Conservation (phyloP, 345 rosid species). For the Eucalyptus erythrocorys region DNA sequence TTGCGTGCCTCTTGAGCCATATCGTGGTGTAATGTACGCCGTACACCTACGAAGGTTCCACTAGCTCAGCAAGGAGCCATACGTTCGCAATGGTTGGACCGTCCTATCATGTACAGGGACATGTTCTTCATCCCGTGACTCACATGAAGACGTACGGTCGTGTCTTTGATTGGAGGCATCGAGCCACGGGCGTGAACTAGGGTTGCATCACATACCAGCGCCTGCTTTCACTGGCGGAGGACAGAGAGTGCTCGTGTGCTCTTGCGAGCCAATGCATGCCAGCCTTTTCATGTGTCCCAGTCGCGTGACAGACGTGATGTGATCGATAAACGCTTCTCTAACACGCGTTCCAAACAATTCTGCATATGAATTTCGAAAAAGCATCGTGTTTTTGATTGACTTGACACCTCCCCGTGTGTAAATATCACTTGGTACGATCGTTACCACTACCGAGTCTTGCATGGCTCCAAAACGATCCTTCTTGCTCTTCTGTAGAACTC, state of each 20-base stretch:
- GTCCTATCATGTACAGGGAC: background rate
- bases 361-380: background rate
- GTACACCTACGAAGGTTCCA: background rate
- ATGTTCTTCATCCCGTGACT: background rate
- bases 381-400: background rate
- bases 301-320: background rate
- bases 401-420: background rate
- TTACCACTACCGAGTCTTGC: background rate
- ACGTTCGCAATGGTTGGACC: background rate
- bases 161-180: background rate
- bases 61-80: background rate
- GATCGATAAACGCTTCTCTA: background rate
- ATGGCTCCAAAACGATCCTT: background rate
- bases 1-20: background rate
- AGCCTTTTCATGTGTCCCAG: background rate
- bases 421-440: background rate
- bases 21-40: background rate
- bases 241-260: background rate
- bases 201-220: background rate
- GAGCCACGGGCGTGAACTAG: background rate
- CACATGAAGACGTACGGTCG: background rate
- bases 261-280: background rate
- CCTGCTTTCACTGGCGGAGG: background rate
- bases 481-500: background rate
- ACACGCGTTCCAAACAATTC: background rate